A percentile compares a stretch with the other conserved stretches of the same genome.
phyloP scores from a whole-genome alignment of 371 early-diverging fungal genomes.

The Fennellomyces sp. region DNA sequence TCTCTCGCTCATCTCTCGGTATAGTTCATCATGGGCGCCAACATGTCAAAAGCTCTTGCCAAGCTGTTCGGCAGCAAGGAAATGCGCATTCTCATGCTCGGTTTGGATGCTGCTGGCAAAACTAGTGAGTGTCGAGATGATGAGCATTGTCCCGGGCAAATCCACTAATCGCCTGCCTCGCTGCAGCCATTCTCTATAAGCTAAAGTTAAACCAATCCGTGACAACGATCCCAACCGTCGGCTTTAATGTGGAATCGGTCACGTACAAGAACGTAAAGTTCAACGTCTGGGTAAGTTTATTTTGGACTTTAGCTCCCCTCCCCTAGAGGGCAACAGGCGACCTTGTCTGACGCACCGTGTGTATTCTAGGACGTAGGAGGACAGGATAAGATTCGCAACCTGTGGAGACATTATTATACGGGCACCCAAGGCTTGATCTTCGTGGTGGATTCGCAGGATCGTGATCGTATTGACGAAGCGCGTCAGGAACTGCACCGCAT shows the following conservation, averaged over 20 bases:
- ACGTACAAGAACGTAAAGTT: constrained; percentile 92
- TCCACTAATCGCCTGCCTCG: background rate
- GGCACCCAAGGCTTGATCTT: constrained; percentile 89
- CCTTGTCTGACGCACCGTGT: too few species aligned
- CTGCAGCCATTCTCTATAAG: constrained; percentile 90
- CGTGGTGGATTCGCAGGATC: constrained; percentile 87
- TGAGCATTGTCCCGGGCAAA: too few species aligned
- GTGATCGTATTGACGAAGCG: constrained; percentile 85
- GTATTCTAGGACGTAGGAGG: constrained; percentile 82
- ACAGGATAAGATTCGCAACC: constrained; percentile 88
- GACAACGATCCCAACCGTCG: constrained; percentile 89
- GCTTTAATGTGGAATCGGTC: constrained; percentile 88
- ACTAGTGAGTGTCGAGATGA: constrained; percentile 67
- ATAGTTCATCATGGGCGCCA: constrained; percentile 52
- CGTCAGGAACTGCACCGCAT: constrained; percentile 82
- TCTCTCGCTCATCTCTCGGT: constrained; percentile 13
- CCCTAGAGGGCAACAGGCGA: too few species aligned
- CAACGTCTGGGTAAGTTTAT: constrained; percentile 77
- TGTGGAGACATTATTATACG: constrained; percentile 90
- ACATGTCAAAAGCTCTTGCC: constrained; percentile 58
- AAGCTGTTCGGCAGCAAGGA: constrained; percentile 85
- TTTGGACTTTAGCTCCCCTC: background rate
- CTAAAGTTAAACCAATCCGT: constrained; percentile 86
- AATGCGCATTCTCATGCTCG: constrained; percentile 90
- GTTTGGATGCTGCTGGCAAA: constrained; percentile 94